Base-by-base conservation (phyloP, 495 filamentous ascomycete species). In the Penicillium waksmanii region DNA sequence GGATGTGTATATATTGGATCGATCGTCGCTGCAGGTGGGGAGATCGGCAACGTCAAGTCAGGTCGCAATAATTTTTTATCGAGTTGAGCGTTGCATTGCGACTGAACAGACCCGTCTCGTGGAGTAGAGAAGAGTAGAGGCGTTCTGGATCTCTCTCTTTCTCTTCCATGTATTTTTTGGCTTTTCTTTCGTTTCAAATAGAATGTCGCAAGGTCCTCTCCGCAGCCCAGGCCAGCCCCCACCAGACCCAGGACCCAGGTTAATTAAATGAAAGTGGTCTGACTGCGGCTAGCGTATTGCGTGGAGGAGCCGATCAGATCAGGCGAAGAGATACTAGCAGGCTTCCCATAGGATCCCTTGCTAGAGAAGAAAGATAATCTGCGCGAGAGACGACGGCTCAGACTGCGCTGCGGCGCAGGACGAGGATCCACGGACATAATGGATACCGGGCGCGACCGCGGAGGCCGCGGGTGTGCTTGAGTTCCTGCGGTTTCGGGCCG, bases 281-380 rank as follows among this genome's bases (percentile, higher is more conserved):
- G 59, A 25, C 49, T 62, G n/a, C 62, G 53, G 12, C 31, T 53
- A n/a, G 31, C 60, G 25, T 63, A 61, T 17, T 73, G 72, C 34
- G 57, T 74, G 40, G 73, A 75, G 33, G 74, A 69, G 9, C 74
- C 72, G 61, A 78, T 77, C 63, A 77, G 43, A 58, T 77, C 74
- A 25, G 76, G 76, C 51, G 73, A 65, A 7, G 74, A 77, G 51
- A 77, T 78, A 19, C 73, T 75, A 1, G 61, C 63, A 1, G 27
- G 15, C 46, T 64, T 54, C n/a, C 66, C 46, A 0, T 58, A 48
- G 7, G 59, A 35, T 12, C 11, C 48, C 48, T 68, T 69, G 36
- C 62, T 49, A 1, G 48, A 57, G 51, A 72, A 73, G 13, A 70
- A 63, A 10, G 64, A 69, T n/a, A 68, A 43, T 13, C 63, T 56